Conservation (phyloP, 208 protist genomes). For the Vickermania ingenoplastis region DNA sequence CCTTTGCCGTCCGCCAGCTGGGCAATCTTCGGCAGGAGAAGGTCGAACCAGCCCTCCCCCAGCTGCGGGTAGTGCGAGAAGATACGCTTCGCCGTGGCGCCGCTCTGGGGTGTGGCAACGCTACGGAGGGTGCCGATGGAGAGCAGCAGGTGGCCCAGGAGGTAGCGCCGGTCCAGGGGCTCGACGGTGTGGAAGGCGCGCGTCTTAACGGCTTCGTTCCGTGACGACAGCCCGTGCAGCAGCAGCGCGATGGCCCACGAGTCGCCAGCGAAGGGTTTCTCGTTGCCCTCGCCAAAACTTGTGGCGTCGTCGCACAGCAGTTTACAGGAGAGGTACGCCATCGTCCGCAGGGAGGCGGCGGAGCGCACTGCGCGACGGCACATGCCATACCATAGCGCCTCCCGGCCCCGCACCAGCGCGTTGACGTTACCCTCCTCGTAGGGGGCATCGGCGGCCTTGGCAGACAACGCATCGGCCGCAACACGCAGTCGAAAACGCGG, state of each 20-base stretch:
- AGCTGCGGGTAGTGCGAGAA: conserved; percentile 34
- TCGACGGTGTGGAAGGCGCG: conserved; percentile 10
- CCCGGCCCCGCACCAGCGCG: conserved; percentile 19
- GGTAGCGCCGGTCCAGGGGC: conserved; percentile 26
- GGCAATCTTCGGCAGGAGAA: conserved; percentile 32
- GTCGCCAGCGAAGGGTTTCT: conserved; percentile 52
- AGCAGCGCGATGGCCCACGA: conserved; percentile 56
- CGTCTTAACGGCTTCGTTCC: conserved; percentile 4
- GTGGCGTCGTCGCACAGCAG: conserved; percentile 52
- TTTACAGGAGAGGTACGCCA: conserved; percentile 43
- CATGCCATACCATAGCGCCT: conserved; percentile 39
- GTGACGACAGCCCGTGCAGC: background rate
- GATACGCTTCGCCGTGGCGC: conserved; percentile 22
- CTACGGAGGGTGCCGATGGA: conserved; percentile 40
- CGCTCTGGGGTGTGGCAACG: conserved; percentile 5
- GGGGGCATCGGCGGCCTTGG: background rate
- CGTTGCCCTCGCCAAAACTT: conserved; percentile 70
- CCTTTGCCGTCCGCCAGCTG: conserved; percentile 13
- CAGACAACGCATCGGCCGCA: background rate
- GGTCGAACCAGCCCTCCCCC: conserved; percentile 13
- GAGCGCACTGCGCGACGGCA: conserved; percentile 15
- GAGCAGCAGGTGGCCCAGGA: conserved; percentile 54
- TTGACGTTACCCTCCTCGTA: background rate
- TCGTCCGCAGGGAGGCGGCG: conserved; percentile 11
- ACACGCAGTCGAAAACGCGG: background rate